Evolutionary conservation across 2,329 filamentous ascomycete genomes (phyloP), one percentile per base, ranked within the genome.

Genomic region (Stemphylium beticola): DNA sequence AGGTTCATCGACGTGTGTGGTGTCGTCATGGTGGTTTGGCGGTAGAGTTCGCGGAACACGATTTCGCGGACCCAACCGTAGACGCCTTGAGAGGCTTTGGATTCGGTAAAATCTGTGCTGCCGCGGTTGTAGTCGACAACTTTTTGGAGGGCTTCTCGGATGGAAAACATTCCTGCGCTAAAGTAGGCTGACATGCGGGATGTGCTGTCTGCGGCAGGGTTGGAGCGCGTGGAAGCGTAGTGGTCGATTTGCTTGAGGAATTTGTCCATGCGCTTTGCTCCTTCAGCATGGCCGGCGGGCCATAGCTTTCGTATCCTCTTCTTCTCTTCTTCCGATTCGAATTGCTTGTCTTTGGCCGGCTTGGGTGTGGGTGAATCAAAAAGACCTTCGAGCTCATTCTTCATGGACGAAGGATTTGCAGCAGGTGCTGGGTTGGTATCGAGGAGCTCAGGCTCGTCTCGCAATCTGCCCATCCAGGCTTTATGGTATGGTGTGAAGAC

Each of bases 401-500:
- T 62, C 10, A 61, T 55, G 1, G 64, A 61, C 0, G 65, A 42
- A 12, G 60, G 71, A 47, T 81, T 79, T n/a, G 69, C 72, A 20
- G 74, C 69, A 2, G 80, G 79, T 24, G 72, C 55, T 1, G 76
- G 74, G 2, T 75, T 69, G 4, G 74, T 74, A 46, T 82, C 77
- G 11, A 82, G 69, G 2, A 82, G 70, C 29, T 70, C 66, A 0
- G 78, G 77, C 31, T 80, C 67, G 1, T 69, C 57, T 49, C 78
- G 79, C 26, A 81, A 68, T 18, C 77, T 71, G 5, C 64, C 67
- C 0, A 82, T 71, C 81, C 81, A 83, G 0, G 70, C 67, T 47
- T 74, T 76, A 57, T 81, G 79, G 53, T 82, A 83, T 0, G 80
- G 81, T 0, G 79, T 81, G 67, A 82, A 83, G 10, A 82, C 79